These are phyloP conservation scores for Xylona heveae DNA, from an alignment of 495 filamentous ascomycete genomes.

Conservation along the genomic window DNA sequence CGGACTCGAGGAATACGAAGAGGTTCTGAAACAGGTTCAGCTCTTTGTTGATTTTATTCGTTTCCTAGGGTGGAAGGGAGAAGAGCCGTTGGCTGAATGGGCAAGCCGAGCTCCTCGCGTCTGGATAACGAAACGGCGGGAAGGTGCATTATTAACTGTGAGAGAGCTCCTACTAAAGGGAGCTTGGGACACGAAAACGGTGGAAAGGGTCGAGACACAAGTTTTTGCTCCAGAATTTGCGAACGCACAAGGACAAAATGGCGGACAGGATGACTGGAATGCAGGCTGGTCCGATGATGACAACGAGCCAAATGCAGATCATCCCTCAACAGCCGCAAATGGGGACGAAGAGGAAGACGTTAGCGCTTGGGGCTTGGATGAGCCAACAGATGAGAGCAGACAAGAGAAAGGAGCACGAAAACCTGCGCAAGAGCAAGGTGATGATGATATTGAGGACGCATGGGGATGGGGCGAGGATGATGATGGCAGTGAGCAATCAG, in stretches of 20 bases:
- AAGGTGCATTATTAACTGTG: constrained; percentile 50
- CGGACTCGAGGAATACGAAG: constrained; percentile 47
- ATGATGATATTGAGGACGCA: constrained; percentile 5
- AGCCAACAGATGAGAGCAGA: constrained; percentile 24
- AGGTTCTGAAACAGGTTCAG: constrained; percentile 32
- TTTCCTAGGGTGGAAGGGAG: constrained; percentile 40
- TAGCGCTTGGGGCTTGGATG: constrained; percentile 42
- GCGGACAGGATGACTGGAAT: constrained; percentile 51
- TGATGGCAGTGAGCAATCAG: not conserved
- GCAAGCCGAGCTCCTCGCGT: constrained; percentile 51
- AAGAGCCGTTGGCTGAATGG: constrained; percentile 58
- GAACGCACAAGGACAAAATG: constrained; percentile 30
- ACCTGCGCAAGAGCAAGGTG: constrained; percentile 15
- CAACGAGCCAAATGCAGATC: constrained; percentile 15
- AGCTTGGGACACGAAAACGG: constrained; percentile 35
- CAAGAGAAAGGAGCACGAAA: not conserved
- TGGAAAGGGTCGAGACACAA: constrained; percentile 72
- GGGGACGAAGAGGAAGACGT: constrained; percentile 37
- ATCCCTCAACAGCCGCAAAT: not conserved
- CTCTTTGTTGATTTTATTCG: constrained; percentile 42
- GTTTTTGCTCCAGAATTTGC: constrained; percentile 46
- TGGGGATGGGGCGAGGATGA: constrained; percentile 5
- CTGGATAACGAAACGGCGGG: constrained; percentile 73
- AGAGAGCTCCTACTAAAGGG: constrained; percentile 44
- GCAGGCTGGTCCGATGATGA: constrained; percentile 47